phyloP scores from a whole-genome alignment of 192 early-diverging fungal species.

The Coemansia guatemalensis region DNA sequence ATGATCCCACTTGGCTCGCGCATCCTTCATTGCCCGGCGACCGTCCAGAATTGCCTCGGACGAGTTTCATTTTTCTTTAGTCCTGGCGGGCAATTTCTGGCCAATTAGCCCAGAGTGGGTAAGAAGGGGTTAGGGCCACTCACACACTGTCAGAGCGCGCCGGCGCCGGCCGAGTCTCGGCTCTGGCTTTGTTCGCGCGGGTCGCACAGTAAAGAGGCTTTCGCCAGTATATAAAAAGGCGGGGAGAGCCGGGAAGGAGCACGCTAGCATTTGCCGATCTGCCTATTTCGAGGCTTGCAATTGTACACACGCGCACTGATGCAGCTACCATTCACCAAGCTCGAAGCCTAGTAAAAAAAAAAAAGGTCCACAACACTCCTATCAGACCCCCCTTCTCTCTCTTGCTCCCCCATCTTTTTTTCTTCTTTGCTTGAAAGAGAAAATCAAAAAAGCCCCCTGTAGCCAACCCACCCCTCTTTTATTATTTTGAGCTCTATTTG shows the following conservation, averaged over 20 bases:
- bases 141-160: not conserved
- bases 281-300: not conserved
- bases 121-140: conserved; percentile 5
- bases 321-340: not conserved
- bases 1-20: not conserved
- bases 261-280: not conserved
- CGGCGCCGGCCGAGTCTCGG: not conserved
- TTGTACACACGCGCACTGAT: not conserved
- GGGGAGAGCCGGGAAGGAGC: not conserved
- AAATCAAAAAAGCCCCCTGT: not conserved
- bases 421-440: not conserved
- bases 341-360: not conserved
- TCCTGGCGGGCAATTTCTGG: conserved; percentile 6
- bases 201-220: not conserved
- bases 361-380: not conserved
- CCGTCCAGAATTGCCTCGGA: not conserved
- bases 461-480: conserved; percentile 6
- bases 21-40: not conserved
- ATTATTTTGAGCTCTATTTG: conserved; percentile 1
- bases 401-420: not conserved
- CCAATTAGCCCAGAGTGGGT: not conserved
- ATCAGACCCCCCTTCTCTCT: not conserved
- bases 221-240: not conserved
- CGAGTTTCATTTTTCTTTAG: not conserved
- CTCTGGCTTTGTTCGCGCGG: not conserved